Evolutionary conservation across 176 grass and related monocot species (phyloP).

Genomic region (Triticum dicoccoides): DNA sequence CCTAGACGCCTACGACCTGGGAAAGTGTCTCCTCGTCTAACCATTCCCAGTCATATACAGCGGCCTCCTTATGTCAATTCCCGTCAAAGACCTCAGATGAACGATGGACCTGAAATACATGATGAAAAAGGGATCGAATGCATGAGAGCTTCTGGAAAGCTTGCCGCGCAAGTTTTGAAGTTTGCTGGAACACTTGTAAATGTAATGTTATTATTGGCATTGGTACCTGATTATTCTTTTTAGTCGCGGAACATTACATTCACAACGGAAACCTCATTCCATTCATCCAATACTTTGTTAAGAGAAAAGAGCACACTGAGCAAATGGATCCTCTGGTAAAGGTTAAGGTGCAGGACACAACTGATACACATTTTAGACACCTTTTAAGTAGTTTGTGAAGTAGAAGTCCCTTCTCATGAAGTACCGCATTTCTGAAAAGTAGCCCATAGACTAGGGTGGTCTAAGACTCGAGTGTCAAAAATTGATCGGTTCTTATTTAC

Average conservation of each 20-base stretch:
- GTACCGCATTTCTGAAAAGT: neutral
- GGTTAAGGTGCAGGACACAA: conserved; percentile 10
- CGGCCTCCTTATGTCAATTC: conserved; percentile 76
- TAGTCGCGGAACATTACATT: conserved; percentile 5
- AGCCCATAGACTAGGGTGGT: neutral
- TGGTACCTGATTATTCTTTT: conserved; percentile 19
- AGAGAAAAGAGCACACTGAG: neutral
- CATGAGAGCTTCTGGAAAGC: conserved; percentile 88
- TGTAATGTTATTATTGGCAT: conserved; percentile 51
- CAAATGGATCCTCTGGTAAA: neutral
- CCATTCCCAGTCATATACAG: conserved; percentile 75
- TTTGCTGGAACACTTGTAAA: conserved; percentile 81
- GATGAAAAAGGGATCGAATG: conserved; percentile 79
- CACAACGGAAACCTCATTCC: neutral
- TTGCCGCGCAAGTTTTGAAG: conserved; percentile 91
- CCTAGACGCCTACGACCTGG: conserved; percentile 65
- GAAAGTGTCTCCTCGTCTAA: conserved; percentile 80
- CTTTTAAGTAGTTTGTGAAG: conserved; percentile 5
- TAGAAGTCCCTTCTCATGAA: neutral
- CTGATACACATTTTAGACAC: neutral
- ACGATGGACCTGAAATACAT: conserved; percentile 70
- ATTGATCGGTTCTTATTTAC: conserved; percentile 47
- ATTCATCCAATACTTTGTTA: neutral
- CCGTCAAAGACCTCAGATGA: conserved; percentile 50
- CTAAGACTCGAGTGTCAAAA: conserved; percentile 22